A percentile compares a stretch with the other conserved stretches of the same genome.
These are phyloP conservation scores for Forsythia suspensa DNA, from an alignment of 257 asterid species.

Conservation along the genomic window DNA sequence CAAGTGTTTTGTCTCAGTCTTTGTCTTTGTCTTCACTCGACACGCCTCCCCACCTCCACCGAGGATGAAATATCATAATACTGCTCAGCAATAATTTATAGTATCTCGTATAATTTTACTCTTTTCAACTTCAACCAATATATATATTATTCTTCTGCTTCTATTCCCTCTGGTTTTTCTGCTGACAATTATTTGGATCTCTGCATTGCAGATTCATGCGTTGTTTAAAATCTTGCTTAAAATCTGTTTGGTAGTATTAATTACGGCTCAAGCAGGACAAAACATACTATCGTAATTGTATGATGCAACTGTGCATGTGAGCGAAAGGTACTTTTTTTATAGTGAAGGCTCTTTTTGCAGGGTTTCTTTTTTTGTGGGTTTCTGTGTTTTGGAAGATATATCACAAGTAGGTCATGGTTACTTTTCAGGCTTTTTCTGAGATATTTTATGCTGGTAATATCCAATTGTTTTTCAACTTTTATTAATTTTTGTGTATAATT, in stretches of 20 bases:
- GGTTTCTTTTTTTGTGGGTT: conserved; percentile 28
- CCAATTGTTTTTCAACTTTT: background rate
- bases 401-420: conserved; percentile 33
- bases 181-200: background rate
- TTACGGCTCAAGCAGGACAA: background rate
- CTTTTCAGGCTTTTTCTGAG: conserved; percentile 19
- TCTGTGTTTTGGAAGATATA: conserved; percentile 27
- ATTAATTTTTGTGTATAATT: conserved; percentile 7
- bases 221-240: background rate
- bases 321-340: background rate
- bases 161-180: background rate
- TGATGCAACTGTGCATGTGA: background rate
- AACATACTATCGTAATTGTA: background rate
- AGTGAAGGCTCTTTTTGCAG: background rate
- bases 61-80: background rate
- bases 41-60: conserved; percentile 1
- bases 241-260: background rate
- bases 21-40: background rate
- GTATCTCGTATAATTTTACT: background rate
- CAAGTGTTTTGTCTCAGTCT: background rate
- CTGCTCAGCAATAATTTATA: background rate
- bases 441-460: conserved; percentile 5
- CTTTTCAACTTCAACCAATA: background rate
- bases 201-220: background rate
- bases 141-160: background rate